Evolutionary conservation across 345 rosid species (phyloP).

Genomic region (Eucalyptus lansdowneana): DNA sequence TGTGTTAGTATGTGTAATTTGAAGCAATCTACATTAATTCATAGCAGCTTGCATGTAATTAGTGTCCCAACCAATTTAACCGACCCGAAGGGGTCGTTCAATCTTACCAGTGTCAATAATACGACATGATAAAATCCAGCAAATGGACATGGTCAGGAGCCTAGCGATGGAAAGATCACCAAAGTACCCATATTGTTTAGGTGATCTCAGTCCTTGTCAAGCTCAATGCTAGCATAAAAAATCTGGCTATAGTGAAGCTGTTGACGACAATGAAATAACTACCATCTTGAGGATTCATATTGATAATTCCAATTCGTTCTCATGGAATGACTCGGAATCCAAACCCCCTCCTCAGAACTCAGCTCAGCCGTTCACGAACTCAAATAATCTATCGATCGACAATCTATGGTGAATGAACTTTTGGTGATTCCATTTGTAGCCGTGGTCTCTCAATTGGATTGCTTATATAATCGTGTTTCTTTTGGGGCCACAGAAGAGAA

Average conservation of each 20-base stretch:
- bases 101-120: not conserved
- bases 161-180: not conserved
- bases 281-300: not conserved
- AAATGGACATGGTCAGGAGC: not conserved
- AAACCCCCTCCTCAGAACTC: not conserved
- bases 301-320: not conserved
- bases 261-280: not conserved
- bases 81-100: not conserved
- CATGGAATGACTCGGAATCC: not conserved
- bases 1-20: too few species aligned
- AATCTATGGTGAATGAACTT: not conserved
- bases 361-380: too few species aligned
- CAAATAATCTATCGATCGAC: not conserved
- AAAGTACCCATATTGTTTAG: not conserved
- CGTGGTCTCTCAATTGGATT: not conserved
- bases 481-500: not conserved
- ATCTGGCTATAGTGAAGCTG: accelerated
- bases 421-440: not conserved
- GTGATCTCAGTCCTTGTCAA: not conserved
- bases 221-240: not conserved
- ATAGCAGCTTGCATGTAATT: too few species aligned
- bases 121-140: not conserved
- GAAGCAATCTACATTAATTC: too few species aligned
- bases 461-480: too few species aligned
- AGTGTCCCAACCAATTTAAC: not conserved